Evolutionary conservation across 257 asterid species (phyloP), one percentile per base, ranked within the genome.

Genomic region (Forsythia viridissima): DNA sequence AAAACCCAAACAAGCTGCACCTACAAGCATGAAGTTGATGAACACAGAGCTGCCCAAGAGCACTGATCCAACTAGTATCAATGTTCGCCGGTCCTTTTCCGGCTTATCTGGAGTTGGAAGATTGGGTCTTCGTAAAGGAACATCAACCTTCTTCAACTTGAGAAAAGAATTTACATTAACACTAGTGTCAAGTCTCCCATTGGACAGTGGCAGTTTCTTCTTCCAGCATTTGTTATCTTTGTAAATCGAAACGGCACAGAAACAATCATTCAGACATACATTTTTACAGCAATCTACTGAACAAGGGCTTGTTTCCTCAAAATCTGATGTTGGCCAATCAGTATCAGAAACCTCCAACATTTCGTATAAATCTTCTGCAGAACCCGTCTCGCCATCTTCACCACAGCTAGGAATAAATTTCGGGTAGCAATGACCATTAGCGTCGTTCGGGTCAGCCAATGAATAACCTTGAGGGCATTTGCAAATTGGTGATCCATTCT

Each of bases 401-500:
- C 55, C 66, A 44, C 96, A 92, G 11, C 30, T 87, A 69, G 40
- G 91, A 20, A 77, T 37, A 21, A 76, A 82, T 34, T 79, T 84
- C 13, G 92, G 86, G 40, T 40, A 42, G 81, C 96, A 92, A 40
- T 80, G 84, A 6, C 93, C 89, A 1, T 84, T 52, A 9, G 43
- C n/a, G 20, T 92, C 67, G 36, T 38, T 77, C 0, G 89, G 90
- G 83, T 92, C 94, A 16, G 76, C 77, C 68, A 85, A 41, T 0
- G 73, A 30, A 71, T 79, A 92, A 41, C 90, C 92, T 16, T 0
- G 8, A 1, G 96, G 93, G n/a, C 96, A 91, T 4, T 37, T 57
- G 76, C 97, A 92, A 20, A 43, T 46, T 8, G 96, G 94, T 42
- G 77, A 78, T 38, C 30, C 38, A 41, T 65, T 73, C 55, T 55